Base-by-base conservation (phyloP, 345 rosid species). In the Tarenaya hassleriana region DNA sequence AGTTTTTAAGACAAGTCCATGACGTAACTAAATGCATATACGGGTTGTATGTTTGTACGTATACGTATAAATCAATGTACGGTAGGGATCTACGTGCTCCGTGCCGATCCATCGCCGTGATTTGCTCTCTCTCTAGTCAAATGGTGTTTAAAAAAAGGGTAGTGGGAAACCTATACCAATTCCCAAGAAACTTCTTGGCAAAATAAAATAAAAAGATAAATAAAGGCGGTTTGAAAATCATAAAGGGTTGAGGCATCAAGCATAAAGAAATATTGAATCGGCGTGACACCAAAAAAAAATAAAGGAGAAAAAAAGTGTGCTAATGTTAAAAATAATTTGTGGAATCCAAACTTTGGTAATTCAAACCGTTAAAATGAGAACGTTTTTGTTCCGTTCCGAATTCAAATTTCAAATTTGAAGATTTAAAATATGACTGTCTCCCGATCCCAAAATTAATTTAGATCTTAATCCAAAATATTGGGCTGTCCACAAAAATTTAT, bases 41-140 rank as follows among this genome's bases (percentile, higher is more conserved):
- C 16, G 47, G 47, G 47, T n/a, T 63, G 54, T 37, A 62, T 39
- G 55, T n/a, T n/a, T 35, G 15, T 50, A 39, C 45, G 31, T 12
- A 24, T 2, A 24, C 29, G 29, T 24, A 24, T 5, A 24, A 24
- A 24, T 24, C 29, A 5, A 24, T 24, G 5, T 24, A 50, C 34
- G 10, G 42, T 39, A 37, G 40, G 16, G 56, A 47, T 45, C 10
- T 5, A 40, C 32, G 32, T 47, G 55, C 37, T 40, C 13, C 21
- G 5, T 55, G 50, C 16, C 37, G 56, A 56, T 63, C 19, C 44
- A 16, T 47, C 62, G 51, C 49, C 68, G 68, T 34, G 33, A 48
- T 55, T 48, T 41, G 45, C 62, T 43, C 61, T 40, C 14, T n/a
- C 29, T 2, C 5, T 24, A 5, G 29, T 24, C 29, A 24, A 24